Percentiles rank a stretch among this genome's conserved stretches.
These are phyloP conservation scores for Aaosphaeria arxii DNA, from an alignment of 2,329 filamentous ascomycete species.

Conservation along the genomic window DNA sequence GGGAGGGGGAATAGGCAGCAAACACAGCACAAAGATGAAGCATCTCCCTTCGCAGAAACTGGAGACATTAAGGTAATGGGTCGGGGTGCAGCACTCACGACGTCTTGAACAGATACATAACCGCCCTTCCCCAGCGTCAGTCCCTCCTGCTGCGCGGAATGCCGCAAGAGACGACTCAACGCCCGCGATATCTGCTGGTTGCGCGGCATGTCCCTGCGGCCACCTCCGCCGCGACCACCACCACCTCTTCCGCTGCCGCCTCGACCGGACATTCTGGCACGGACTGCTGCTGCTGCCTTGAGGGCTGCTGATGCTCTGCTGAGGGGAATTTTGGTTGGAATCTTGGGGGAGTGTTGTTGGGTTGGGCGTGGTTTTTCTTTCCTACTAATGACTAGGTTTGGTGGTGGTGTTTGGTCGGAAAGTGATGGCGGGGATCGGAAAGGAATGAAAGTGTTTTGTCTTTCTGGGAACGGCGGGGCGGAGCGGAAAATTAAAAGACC, in stretches of 20 bases:
- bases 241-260: slow-evolving; percentile 12
- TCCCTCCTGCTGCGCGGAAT: slow-evolving; percentile 60
- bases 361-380: background rate
- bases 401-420: no score
- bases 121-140: slow-evolving; percentile 57
- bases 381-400: no score
- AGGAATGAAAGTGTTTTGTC: no score
- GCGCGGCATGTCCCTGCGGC: slow-evolving; percentile 36
- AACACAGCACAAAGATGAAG: no score
- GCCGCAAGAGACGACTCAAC: slow-evolving; percentile 57
- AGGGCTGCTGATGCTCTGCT: slow-evolving; percentile 14
- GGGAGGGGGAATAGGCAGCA: background rate
- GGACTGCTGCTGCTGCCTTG: background rate
- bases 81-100: slow-evolving; percentile 42
- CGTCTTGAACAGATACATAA: slow-evolving; percentile 58
- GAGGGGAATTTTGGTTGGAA: slow-evolving; percentile 12
- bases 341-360: slow-evolving; percentile 10
- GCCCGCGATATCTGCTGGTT: slow-evolving; percentile 48
- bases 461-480: no score
- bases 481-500: no score
- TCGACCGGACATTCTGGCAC: slow-evolving; percentile 11
- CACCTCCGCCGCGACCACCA: slow-evolving; percentile 35
- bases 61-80: no score
- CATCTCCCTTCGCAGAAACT: no score
- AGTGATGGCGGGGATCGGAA: no score